Conservation (phyloP, 2,329 filamentous ascomycete species). For the Xylaria sp. region DNA sequence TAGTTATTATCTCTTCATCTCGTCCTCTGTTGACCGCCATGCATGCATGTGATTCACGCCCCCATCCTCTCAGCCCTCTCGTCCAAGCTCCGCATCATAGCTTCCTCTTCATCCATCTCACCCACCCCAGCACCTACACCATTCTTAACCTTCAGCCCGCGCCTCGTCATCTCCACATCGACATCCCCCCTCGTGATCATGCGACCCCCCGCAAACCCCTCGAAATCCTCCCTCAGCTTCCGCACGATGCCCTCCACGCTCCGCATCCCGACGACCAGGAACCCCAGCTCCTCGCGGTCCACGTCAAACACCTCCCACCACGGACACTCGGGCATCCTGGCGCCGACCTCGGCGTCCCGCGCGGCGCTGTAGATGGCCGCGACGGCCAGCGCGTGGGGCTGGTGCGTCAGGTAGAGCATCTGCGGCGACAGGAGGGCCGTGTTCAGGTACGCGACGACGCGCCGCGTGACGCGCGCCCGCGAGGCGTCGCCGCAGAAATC, state of each 20-base stretch:
- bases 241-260: conserved; percentile 79
- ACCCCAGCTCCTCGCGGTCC: conserved; percentile 92
- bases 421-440: conserved; percentile 87
- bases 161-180: conserved; percentile 68
- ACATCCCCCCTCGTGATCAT: conserved; percentile 70
- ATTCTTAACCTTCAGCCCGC: conserved; percentile 55
- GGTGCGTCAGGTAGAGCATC: conserved; percentile 89
- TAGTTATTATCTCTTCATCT: not conserved
- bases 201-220: conserved; percentile 55
- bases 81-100: conserved; percentile 57
- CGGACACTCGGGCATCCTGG: conserved; percentile 82
- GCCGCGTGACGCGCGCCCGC: conserved; percentile 67
- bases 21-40: not conserved
- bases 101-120: conserved; percentile 56
- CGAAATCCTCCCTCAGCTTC: conserved; percentile 68
- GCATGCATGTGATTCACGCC: conserved; percentile 26
- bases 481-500: conserved; percentile 65
- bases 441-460: conserved; percentile 84
- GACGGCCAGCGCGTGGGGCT: conserved; percentile 85
- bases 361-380: conserved; percentile 92
- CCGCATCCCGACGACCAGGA: conserved; percentile 85
- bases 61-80: conserved; percentile 50
- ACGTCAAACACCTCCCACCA: conserved; percentile 99
- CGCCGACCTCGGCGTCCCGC: conserved; percentile 69
- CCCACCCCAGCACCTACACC: conserved; percentile 38